Evolutionary conservation across 2,329 filamentous ascomycete species (phyloP).

Genomic region (Pseudogymnoascus sp.): DNA sequence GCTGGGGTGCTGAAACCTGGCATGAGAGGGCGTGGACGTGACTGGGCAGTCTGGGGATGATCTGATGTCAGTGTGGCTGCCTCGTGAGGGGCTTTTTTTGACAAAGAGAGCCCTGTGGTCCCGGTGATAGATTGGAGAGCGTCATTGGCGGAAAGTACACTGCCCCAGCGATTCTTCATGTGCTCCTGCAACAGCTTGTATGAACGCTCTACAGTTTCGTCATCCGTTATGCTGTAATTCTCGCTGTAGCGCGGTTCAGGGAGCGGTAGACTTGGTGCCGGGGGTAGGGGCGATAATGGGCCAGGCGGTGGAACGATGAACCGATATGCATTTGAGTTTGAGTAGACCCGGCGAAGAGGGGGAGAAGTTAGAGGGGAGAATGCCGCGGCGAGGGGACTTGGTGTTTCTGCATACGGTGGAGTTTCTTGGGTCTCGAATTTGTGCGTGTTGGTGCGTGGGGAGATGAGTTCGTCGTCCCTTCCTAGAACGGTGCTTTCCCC

Average conservation of each 20-base stretch:
- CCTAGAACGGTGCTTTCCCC: background rate
- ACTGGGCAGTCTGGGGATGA: background rate
- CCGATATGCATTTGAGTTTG: background rate
- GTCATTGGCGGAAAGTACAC: background rate
- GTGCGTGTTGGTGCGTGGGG: background rate
- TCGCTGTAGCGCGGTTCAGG: background rate
- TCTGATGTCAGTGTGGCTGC: background rate
- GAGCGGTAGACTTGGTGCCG: background rate
- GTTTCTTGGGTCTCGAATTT: background rate
- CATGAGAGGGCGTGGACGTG: background rate
- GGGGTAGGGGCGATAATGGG: background rate
- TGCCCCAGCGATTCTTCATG: background rate
- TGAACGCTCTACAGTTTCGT: background rate
- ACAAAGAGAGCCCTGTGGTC: background rate
- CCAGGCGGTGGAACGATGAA: background rate
- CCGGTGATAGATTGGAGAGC: background rate
- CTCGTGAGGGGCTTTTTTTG: background rate
- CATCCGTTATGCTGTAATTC: background rate
- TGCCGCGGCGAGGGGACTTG: background rate
- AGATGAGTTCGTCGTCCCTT: background rate
- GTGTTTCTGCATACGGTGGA: background rate
- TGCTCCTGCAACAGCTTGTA: background rate
- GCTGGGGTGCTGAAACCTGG: background rate
- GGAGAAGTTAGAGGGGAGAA: background rate
- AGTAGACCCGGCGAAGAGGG: background rate